A percentile compares a stretch with the other conserved stretches of the same genome.
Conservation (phyloP, 768 basidiomycete genomes). For the Suillus lakei region DNA sequence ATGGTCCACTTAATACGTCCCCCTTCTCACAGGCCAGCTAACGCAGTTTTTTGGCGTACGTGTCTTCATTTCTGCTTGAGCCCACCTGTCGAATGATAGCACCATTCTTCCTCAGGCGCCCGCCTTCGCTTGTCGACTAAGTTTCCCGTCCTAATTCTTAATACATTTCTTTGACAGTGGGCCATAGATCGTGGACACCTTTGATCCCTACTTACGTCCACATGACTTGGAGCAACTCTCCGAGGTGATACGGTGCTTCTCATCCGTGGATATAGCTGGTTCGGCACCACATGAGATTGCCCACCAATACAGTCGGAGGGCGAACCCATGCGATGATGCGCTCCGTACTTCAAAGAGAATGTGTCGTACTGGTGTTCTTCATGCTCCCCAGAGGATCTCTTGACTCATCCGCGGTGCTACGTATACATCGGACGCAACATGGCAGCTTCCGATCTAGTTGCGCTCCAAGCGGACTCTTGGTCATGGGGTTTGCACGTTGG, state of each 20-base stretch:
- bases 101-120: too few species aligned
- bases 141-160: background rate
- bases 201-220: conserved; percentile 12
- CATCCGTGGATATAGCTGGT: conserved; percentile 36
- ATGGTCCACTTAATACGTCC: conserved; percentile 15
- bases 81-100: too few species aligned
- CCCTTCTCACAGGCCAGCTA: background rate
- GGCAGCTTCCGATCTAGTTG: conserved; percentile 5
- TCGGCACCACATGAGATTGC: too few species aligned
- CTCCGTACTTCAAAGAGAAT: too few species aligned
- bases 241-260: conserved; percentile 17
- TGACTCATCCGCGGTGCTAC: conserved; percentile 6
- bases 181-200: background rate
- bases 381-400: background rate
- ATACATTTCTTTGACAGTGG: background rate
- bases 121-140: background rate
- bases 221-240: conserved; percentile 2
- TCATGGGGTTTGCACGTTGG: background rate
- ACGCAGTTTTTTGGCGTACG: background rate
- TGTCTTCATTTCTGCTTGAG: too few species aligned
- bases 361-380: background rate
- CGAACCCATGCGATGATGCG: background rate
- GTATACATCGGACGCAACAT: background rate
- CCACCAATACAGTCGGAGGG: background rate
- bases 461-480: conserved; percentile 28